These are phyloP conservation scores for Saccharomycopsis phalli DNA, from an alignment of 1,139 yeast species.

Conservation along the genomic window DNA sequence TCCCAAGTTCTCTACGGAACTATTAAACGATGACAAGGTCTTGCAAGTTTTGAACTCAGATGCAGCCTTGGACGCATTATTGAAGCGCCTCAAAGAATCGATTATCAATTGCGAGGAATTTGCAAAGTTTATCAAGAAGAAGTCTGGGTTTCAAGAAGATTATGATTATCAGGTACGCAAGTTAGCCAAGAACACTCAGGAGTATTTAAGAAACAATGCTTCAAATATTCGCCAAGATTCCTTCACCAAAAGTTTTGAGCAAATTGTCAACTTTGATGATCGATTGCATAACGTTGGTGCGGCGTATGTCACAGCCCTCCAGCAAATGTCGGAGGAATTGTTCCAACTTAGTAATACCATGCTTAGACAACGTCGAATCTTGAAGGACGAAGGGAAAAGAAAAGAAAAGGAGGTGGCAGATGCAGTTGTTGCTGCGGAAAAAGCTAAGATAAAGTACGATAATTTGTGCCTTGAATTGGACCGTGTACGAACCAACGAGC, in stretches of 20 bases:
- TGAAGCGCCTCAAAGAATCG: constrained; percentile 70
- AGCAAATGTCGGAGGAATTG: constrained; percentile 80
- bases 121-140: constrained; percentile 66
- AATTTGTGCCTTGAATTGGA: constrained; percentile 83
- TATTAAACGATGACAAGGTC: constrained; percentile 26
- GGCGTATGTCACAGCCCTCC: constrained; percentile 71
- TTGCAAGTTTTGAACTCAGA: constrained; percentile 47
- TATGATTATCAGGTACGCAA: constrained; percentile 68
- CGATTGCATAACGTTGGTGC: constrained; percentile 61
- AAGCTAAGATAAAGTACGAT: constrained; percentile 76
- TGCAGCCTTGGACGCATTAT: constrained; percentile 53
- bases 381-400: constrained; percentile 74
- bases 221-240: constrained; percentile 53
- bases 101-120: constrained; percentile 79
- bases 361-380: constrained; percentile 58
- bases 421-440: constrained; percentile 74
- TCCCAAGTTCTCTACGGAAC: constrained; percentile 17
- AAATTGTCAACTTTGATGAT: constrained; percentile 70
- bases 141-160: constrained; percentile 72
- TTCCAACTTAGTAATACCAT: constrained; percentile 63
- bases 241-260: constrained; percentile 55
- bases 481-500: constrained; percentile 70
- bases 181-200: constrained; percentile 47
- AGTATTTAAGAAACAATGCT: constrained; percentile 39
- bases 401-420: constrained; percentile 80